Conservation (phyloP, 1,139 yeast species). For the Candida smagusa region DNA sequence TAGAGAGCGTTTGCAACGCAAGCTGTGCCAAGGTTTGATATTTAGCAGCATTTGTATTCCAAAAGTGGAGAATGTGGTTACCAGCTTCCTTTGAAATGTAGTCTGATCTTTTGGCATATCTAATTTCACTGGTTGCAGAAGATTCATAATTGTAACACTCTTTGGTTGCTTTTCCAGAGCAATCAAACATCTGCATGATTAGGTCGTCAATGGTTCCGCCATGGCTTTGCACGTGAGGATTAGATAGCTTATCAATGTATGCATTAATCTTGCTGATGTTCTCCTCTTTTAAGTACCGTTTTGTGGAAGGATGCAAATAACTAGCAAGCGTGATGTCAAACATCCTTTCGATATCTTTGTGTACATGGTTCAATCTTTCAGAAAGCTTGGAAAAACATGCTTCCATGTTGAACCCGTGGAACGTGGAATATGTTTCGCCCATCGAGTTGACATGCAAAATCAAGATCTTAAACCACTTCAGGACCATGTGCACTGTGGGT, state of each 20-base stretch:
- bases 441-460: slow-evolving; percentile 15
- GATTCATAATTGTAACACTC: slow-evolving; percentile 27
- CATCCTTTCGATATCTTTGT: slow-evolving; percentile 14
- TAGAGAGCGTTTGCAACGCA: slow-evolving; percentile 16
- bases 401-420: slow-evolving; percentile 4
- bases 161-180: slow-evolving; percentile 24
- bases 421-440: slow-evolving; percentile 2
- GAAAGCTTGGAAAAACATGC: slow-evolving; percentile 6
- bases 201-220: slow-evolving; percentile 18
- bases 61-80: slow-evolving; percentile 16
- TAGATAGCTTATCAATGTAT: slow-evolving; percentile 6
- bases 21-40: slow-evolving; percentile 16
- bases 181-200: slow-evolving; percentile 25
- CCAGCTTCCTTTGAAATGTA: slow-evolving; percentile 17
- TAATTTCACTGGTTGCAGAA: slow-evolving; percentile 14
- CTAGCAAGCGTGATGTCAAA: slow-evolving; percentile 18
- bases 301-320: slow-evolving; percentile 27
- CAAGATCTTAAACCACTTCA: slow-evolving; percentile 21
- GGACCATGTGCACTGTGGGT: slow-evolving; percentile 18
- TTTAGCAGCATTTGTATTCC: slow-evolving; percentile 16
- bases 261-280: slow-evolving; percentile 16
- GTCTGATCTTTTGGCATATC: slow-evolving; percentile 7
- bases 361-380: slow-evolving; percentile 9
- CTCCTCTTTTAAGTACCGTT: slow-evolving; percentile 19
- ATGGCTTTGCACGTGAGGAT: not conserved